These are phyloP conservation scores for Eutypa lata DNA, from an alignment of 2,329 filamentous ascomycete genomes.

Conservation along the genomic window DNA sequence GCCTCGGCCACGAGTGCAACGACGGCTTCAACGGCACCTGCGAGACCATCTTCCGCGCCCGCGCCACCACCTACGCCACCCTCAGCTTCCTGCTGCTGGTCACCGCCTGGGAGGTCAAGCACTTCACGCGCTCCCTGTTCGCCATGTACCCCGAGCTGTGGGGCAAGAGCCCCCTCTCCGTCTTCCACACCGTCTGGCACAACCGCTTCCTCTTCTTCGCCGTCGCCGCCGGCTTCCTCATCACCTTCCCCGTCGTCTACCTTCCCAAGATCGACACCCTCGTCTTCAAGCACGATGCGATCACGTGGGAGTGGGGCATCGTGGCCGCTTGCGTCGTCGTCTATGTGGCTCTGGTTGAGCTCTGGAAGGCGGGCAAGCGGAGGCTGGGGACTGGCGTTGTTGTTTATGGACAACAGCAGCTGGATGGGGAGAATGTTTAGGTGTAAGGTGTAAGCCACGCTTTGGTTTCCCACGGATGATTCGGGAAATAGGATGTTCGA, in stretches of 20 bases:
- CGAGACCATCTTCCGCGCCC: conserved; percentile 58
- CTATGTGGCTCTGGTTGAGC: conserved; percentile 63
- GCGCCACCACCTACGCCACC: conserved; percentile 67
- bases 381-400: conserved; percentile 23
- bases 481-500: no score
- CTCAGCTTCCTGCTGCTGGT: conserved; percentile 66
- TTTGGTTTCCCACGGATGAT: no score
- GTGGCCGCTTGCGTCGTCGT: conserved; percentile 56
- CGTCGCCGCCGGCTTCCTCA: conserved; percentile 56
- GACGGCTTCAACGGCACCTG: conserved; percentile 48
- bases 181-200: conserved; percentile 61
- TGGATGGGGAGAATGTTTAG: no score
- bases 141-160: conserved; percentile 56
- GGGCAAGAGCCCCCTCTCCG: conserved; percentile 41
- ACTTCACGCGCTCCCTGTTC: conserved; percentile 68
- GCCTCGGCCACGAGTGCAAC: conserved; percentile 58
- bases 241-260: conserved; percentile 63
- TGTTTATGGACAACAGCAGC: neutral
- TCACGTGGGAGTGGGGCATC: conserved; percentile 71
- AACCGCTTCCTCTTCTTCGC: conserved; percentile 68
- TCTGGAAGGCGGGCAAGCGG: conserved; percentile 68
- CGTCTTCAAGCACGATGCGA: conserved; percentile 68
- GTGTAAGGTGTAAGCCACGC: no score
- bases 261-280: conserved; percentile 62
- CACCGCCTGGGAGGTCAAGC: conserved; percentile 71